Evolutionary conservation across 495 filamentous ascomycete species (phyloP).

Genomic region (Xylaria grammica): DNA sequence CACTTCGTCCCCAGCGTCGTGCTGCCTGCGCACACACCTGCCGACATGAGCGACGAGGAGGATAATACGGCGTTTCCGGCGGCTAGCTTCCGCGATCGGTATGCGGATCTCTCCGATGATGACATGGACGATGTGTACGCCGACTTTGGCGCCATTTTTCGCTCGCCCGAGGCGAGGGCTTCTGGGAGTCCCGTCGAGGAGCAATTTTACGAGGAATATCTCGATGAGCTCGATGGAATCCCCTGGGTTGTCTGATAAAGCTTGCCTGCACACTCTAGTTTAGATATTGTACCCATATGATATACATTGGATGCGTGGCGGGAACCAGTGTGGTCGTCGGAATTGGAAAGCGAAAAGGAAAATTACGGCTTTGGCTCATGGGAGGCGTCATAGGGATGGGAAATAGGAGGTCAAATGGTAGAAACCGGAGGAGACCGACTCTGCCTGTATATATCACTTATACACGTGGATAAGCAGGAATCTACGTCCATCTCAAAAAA

Average conservation of each 20-base stretch:
- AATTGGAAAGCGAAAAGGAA: neutral
- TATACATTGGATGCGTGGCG: neutral
- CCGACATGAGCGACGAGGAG: conserved; percentile 34
- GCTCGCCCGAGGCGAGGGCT: conserved; percentile 24
- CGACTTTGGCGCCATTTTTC: conserved; percentile 54
- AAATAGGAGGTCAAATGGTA: neutral
- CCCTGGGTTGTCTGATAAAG: conserved; percentile 37
- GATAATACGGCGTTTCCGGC: conserved; percentile 46
- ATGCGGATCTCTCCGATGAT: conserved; percentile 48
- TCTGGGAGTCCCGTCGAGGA: conserved; percentile 22
- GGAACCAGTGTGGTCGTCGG: no score
- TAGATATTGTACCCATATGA: no score
- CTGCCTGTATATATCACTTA: no score
- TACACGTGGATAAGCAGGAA: neutral
- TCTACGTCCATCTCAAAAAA: neutral
- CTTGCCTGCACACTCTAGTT: no score
- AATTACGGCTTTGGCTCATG: neutral
- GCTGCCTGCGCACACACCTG: neutral
- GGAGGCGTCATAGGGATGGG: neutral
- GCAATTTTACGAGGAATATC: conserved; percentile 45
- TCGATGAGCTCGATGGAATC: conserved; percentile 55
- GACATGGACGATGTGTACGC: conserved; percentile 50
- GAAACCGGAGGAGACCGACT: no score
- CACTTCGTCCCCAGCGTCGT: neutral
- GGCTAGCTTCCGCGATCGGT: conserved; percentile 49